phyloP scores from a whole-genome alignment of 1,284 basidiomycete species.

The Sanghuangporus baumii region DNA sequence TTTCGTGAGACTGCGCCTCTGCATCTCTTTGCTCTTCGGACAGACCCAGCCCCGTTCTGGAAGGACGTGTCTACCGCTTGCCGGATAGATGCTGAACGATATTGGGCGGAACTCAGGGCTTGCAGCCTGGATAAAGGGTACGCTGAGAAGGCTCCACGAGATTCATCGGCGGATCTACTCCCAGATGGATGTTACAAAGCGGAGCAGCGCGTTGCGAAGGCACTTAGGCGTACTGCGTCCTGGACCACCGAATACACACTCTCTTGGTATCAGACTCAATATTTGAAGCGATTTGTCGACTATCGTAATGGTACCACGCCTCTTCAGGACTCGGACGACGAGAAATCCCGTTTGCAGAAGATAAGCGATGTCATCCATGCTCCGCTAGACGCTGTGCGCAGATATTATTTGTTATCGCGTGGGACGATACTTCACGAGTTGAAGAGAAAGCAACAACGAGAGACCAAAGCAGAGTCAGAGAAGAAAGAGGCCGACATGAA shows the following conservation, averaged over 20 bases:
- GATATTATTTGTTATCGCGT: slow-evolving; percentile 38
- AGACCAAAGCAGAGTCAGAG: slow-evolving; percentile 25
- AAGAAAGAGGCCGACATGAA: slow-evolving; percentile 27
- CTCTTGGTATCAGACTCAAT: slow-evolving; percentile 63
- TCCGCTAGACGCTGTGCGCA: slow-evolving; percentile 42
- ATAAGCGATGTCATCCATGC: slow-evolving; percentile 52
- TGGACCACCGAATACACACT: slow-evolving; percentile 58
- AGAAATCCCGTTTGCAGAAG: slow-evolving; percentile 34
- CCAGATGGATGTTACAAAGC: slow-evolving; percentile 18
- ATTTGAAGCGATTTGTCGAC: slow-evolving; percentile 48
- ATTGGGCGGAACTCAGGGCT: slow-evolving; percentile 52
- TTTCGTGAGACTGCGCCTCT: slow-evolving; percentile 49
- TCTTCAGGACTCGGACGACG: slow-evolving; percentile 40
- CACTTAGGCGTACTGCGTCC: slow-evolving; percentile 40
- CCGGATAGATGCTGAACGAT: slow-evolving; percentile 35
- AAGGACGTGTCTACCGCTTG: slow-evolving; percentile 38
- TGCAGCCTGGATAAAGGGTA: slow-evolving; percentile 35
- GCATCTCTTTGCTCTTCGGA: slow-evolving; percentile 50
- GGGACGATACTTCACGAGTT: slow-evolving; percentile 37
- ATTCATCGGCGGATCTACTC: slow-evolving; percentile 20
- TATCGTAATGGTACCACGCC: slow-evolving; percentile 40
- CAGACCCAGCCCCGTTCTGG: slow-evolving; percentile 49
- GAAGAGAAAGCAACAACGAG: slow-evolving; percentile 28
- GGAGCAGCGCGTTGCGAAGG: slow-evolving; percentile 36
- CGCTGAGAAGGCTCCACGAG: slow-evolving; percentile 22